These are phyloP conservation scores for Kondoa malvinella DNA, from an alignment of 768 basidiomycete species.

Conservation along the genomic window DNA sequence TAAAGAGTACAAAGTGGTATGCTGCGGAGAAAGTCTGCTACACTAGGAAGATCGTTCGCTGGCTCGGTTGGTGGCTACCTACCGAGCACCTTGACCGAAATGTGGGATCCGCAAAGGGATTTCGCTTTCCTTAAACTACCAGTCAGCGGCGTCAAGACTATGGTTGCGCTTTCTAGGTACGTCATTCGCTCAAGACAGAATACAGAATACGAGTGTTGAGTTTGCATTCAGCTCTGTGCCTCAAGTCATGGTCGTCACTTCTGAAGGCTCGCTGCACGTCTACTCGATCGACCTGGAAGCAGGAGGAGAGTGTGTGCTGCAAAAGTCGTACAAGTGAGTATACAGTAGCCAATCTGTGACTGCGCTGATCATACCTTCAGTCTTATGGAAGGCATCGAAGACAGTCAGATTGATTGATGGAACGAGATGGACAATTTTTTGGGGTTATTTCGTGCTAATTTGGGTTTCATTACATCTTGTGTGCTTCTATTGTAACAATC, in stretches of 20 bases:
- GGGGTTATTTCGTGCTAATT: not conserved
- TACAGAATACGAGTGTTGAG: not conserved
- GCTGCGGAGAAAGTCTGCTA: conserved; percentile 52
- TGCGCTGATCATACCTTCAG: not conserved
- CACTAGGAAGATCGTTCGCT: conserved; percentile 56
- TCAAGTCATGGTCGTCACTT: conserved; percentile 91
- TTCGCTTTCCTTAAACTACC: conserved; percentile 82
- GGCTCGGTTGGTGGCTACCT: conserved; percentile 69
- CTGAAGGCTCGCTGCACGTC: conserved; percentile 86
- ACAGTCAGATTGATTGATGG: not conserved
- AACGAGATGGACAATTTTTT: not conserved
- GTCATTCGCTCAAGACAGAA: conserved; percentile 31
- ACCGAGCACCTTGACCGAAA: conserved; percentile 74
- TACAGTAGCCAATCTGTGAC: not conserved
- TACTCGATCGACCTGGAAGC: conserved; percentile 92
- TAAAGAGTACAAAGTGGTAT: too few relatives aligned
- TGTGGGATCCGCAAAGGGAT: conserved; percentile 92
- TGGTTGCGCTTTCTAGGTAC: conserved; percentile 77
- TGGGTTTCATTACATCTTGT: not conserved
- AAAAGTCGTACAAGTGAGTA: conserved; percentile 57
- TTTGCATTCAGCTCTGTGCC: conserved; percentile 56
- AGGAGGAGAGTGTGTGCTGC: conserved; percentile 82
- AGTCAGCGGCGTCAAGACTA: conserved; percentile 55
- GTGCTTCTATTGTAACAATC: not conserved
- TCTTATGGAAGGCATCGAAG: conserved; percentile 6